phyloP scores from a whole-genome alignment of 441 rosid genomes.

The Pelargonium myrrhifolium region DNA sequence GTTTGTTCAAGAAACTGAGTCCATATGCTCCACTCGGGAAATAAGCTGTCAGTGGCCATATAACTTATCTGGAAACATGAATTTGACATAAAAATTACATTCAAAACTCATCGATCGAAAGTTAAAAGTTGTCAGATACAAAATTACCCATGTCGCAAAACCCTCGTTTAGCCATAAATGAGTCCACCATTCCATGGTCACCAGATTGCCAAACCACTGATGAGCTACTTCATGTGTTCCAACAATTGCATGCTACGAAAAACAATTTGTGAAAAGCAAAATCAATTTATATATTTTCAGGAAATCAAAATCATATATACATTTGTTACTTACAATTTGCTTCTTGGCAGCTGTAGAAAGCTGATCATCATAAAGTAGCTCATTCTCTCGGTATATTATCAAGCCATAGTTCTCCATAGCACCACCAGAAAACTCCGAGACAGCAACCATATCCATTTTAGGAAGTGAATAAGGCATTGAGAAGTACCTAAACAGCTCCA shows the following conservation, averaged over 20 bases:
- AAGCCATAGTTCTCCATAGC: conserved; percentile 43
- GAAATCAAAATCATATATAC: background rate
- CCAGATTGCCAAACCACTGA: conserved; percentile 43
- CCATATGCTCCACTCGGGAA: conserved; percentile 41
- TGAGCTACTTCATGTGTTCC: conserved; percentile 37
- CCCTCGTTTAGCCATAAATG: conserved; percentile 43
- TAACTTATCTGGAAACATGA: conserved; percentile 31
- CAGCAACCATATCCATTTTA: conserved; percentile 32
- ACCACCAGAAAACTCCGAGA: conserved; percentile 32
- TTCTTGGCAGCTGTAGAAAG: conserved; percentile 28
- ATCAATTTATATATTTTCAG: background rate
- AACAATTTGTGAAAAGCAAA: background rate
- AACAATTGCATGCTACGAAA: conserved; percentile 23
- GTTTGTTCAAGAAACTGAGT: conserved; percentile 28
- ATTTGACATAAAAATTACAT: background rate
- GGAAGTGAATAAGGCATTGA: conserved; percentile 36
- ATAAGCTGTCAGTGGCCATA: conserved; percentile 27
- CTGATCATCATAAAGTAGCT: conserved; percentile 23
- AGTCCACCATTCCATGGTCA: conserved; percentile 47
- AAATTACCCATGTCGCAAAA: conserved; percentile 39
- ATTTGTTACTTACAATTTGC: conserved; percentile 20
- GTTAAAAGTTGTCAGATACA: background rate
- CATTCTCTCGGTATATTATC: conserved; percentile 28
- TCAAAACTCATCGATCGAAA: background rate
- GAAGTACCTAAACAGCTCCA: conserved; percentile 23